A percentile compares a stretch with the other conserved stretches of the same genome.
Evolutionary conservation across 345 rosid genomes (phyloP).

Genomic region (Durio zibethinus): DNA sequence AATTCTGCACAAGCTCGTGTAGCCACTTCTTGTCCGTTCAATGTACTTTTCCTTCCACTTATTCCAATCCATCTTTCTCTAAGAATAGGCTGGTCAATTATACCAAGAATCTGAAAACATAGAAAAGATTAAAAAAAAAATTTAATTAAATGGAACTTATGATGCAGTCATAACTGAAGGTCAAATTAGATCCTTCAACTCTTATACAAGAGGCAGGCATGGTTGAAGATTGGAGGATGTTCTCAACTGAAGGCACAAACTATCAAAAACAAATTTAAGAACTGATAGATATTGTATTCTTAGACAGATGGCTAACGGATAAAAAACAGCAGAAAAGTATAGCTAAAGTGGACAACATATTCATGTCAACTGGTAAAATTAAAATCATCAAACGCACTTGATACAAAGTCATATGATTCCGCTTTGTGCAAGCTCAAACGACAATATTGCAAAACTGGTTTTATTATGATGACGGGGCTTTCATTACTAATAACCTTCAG

Average conservation of each 20-base stretch:
- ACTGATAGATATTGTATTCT: background rate
- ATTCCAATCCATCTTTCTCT: conserved; percentile 93
- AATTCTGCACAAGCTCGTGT: conserved; percentile 63
- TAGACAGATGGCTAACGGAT: background rate
- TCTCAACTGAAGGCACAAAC: background rate
- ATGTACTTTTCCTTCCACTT: conserved; percentile 62
- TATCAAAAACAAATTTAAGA: background rate
- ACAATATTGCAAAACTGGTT: background rate
- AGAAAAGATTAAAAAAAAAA: background rate
- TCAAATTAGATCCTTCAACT: background rate
- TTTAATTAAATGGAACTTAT: background rate
- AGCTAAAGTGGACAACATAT: background rate
- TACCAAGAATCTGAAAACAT: conserved; percentile 69
- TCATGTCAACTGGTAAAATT: background rate
- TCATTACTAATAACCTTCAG: background rate
- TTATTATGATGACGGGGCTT: background rate
- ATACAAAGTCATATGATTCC: background rate
- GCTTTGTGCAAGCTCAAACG: background rate
- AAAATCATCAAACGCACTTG: background rate
- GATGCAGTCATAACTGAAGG: background rate
- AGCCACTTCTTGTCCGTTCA: conserved; percentile 71
- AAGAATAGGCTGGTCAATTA: conserved; percentile 85
- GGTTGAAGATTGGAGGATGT: background rate
- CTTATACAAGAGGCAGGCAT: background rate
- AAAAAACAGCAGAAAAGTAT: background rate